Conservation (phyloP, 2,329 filamentous ascomycete genomes). For the Ophiocordyceps australis region DNA sequence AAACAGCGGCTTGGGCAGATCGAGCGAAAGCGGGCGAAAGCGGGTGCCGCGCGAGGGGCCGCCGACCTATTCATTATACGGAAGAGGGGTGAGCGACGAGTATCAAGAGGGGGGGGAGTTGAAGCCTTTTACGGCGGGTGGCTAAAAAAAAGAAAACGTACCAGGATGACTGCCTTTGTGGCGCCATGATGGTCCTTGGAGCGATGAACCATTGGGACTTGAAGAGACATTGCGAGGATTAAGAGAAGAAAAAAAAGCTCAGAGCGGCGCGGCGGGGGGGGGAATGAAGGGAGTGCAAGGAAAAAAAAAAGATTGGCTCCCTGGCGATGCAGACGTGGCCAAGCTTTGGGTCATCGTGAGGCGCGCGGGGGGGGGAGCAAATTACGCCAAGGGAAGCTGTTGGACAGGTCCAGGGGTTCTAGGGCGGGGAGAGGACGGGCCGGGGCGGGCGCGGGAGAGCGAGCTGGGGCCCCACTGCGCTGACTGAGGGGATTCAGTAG, state of each 20-base stretch:
- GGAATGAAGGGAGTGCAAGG: not conserved
- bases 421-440: no score
- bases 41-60: slow-evolving; percentile 90
- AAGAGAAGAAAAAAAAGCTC: not conserved
- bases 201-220: slow-evolving; percentile 32
- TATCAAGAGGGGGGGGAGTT: not conserved
- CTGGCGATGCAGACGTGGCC: no score
- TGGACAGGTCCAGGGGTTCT: no score
- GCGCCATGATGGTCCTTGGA: slow-evolving; percentile 35
- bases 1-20: slow-evolving; percentile 96
- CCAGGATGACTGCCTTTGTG: slow-evolving; percentile 91
- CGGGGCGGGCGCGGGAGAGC: no score
- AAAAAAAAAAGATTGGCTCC: no score
- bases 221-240: slow-evolving; percentile 29
- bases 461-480: no score
- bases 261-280: not conserved
- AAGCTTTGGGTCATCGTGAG: no score
- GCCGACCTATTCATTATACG: slow-evolving; percentile 47
- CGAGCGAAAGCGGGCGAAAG: slow-evolving; percentile 86
- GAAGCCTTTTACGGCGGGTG: not conserved
- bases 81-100: slow-evolving; percentile 11
- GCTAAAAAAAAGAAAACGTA: slow-evolving; percentile 18
- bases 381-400: no score
- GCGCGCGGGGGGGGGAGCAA: no score
- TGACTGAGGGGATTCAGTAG: no score